A percentile compares a stretch with the other conserved stretches of the same genome.
These are phyloP conservation scores for Mollisiaceae sp. DNA, from an alignment of 2,329 filamentous ascomycete genomes.

Conservation along the genomic window DNA sequence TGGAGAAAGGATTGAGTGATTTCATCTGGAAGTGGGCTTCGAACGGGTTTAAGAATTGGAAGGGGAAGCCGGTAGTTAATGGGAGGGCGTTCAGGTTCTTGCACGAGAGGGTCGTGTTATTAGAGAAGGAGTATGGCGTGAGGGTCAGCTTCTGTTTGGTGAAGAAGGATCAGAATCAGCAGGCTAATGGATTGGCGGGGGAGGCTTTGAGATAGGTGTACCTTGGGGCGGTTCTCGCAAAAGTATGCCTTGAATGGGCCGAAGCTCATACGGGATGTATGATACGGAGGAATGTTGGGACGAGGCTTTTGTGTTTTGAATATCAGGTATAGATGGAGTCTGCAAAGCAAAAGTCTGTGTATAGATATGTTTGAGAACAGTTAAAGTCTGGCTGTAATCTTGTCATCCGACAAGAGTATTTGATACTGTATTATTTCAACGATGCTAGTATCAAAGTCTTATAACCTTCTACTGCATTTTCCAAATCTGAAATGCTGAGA, in stretches of 20 bases:
- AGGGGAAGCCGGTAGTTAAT: constrained; percentile 23
- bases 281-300: no score
- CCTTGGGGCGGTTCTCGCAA: no score
- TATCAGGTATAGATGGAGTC: no score
- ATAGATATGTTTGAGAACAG: no score
- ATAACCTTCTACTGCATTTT: constrained; percentile 78
- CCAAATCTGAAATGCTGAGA: constrained; percentile 73
- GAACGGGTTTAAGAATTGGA: constrained; percentile 22
- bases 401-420: no score
- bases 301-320: no score
- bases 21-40: constrained; percentile 28
- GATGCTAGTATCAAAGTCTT: constrained; percentile 49
- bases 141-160: constrained; percentile 26
- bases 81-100: constrained; percentile 25
- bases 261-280: no score
- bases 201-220: neutral
- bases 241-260: no score
- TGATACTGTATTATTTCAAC: no score
- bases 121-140: constrained; percentile 24
- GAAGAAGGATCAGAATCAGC: constrained; percentile 6
- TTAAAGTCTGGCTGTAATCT: no score
- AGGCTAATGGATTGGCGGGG: constrained; percentile 10
- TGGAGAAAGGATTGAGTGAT: constrained; percentile 18
- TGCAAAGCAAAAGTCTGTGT: no score
- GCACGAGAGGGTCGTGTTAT: constrained; percentile 23